phyloP scores from a whole-genome alignment of 176 grass and related monocot genomes.

The Alloteropsis semialata region DNA sequence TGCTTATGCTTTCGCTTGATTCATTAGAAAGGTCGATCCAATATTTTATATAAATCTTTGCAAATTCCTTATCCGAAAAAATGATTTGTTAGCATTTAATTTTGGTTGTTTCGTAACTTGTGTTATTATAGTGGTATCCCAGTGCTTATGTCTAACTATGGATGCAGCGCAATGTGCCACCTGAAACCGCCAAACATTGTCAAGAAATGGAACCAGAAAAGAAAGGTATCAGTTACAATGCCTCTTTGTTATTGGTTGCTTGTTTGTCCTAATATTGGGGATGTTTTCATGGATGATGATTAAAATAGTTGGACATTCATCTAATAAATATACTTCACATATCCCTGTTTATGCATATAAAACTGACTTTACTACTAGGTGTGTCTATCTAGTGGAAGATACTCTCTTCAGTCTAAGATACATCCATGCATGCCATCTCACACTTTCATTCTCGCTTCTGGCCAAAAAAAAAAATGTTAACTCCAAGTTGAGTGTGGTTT shows the following conservation, averaged over 20 bases:
- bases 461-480: too few species aligned
- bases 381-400: not conserved
- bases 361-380: not conserved
- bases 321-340: not conserved
- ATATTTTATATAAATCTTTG: not conserved
- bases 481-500: too few species aligned
- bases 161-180: constrained; percentile 22
- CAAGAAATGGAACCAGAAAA: constrained; percentile 22
- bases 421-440: too few species aligned
- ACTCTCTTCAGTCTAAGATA: too few species aligned
- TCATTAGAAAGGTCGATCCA: not conserved
- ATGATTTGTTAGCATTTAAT: not conserved
- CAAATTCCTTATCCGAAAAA: not conserved
- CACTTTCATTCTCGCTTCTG: too few species aligned
- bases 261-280: not conserved
- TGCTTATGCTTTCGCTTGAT: constrained; percentile 12
- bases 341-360: not conserved
- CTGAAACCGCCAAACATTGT: constrained; percentile 20
- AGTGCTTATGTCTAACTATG: constrained; percentile 19
- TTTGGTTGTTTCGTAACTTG: constrained; percentile 20
- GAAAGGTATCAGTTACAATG: constrained; percentile 32
- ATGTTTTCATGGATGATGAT: not conserved
- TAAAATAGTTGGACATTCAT: constrained; percentile 3
- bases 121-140: constrained; percentile 16
- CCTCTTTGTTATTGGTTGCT: not conserved